Evolutionary conservation across 257 asterid species (phyloP), one percentile per base, ranked within the genome.

Genomic region (Cynanchum wilfordii): DNA sequence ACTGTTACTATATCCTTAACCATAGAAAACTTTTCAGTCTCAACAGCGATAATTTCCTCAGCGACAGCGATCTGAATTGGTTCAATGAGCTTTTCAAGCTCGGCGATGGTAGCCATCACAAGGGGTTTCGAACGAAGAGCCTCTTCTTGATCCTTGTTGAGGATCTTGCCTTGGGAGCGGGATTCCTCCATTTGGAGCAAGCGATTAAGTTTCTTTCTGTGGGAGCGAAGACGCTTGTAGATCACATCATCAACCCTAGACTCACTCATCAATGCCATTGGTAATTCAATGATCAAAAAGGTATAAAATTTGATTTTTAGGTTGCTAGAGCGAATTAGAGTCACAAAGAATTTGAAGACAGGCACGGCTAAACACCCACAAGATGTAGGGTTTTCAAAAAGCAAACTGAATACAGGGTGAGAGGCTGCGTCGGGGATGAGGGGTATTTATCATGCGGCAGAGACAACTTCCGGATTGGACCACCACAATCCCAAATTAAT

Each of bases 81-180:
- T 30, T 75, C 78, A 11, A 85, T 89, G 76, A 93, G 84, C 76
- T 83, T 91, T 50, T 93, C 96, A 52, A 91, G 83, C 89, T 91
- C 98, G n/a, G 82, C 87, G 19, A 93, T 88, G 65, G 79, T 79
- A 55, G 90, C 87, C 44, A 84, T 57, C 15, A 91, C 75, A 47
- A 82, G 57, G 20, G 87, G 12, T 73, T 93, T 93, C 44, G 96
- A 81, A 6, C 82, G 79, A 8, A 91, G 85, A 52, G 91, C 76
- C 81, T 93, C 92, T 69, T 82, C 83, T 75, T 93, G 97, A 66
- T 93, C 97, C 40, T 84, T 93, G 85, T 89, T 89, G 29, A 91
- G 88, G 72, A 74, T 30, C 73, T 85, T 91, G 1, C 97, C 96
- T 42, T 82, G 88, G 38, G 84, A 50, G 20, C 81, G 57, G 27